Conservation (phyloP, 306 rosid species). For the Spatholobus suberectus region DNA sequence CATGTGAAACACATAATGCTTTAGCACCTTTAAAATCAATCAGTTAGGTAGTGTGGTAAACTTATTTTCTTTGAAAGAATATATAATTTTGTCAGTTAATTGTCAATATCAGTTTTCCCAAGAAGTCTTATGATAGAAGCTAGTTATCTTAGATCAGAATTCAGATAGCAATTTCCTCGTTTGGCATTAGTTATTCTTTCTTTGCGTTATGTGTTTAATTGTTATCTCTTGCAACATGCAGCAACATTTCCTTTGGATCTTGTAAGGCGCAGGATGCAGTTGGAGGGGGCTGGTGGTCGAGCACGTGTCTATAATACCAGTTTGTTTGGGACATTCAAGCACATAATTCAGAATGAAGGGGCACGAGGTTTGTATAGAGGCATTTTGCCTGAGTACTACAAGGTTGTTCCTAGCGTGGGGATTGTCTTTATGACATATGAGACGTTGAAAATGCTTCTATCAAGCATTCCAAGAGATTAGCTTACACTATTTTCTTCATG, state of each 20-base stretch:
- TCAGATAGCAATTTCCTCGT: not conserved
- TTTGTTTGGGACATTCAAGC: constrained; percentile 68
- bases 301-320: constrained; percentile 73
- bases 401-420: constrained; percentile 85
- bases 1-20: not conserved
- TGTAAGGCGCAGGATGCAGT: constrained; percentile 83
- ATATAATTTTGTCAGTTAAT: not conserved
- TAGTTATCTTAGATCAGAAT: not conserved
- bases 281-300: constrained; percentile 82
- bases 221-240: constrained; percentile 40
- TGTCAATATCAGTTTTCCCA: not conserved
- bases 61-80: not conserved
- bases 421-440: constrained; percentile 89
- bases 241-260: constrained; percentile 91
- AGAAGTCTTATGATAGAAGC: not conserved
- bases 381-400: constrained; percentile 85
- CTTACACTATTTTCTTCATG: not conserved
- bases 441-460: constrained; percentile 60
- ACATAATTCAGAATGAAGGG: constrained; percentile 71
- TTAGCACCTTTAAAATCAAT: not conserved
- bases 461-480: constrained; percentile 45
- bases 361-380: constrained; percentile 79
- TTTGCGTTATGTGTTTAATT: constrained; percentile 1
- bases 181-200: not conserved
- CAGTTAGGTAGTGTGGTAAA: not conserved